phyloP scores from a whole-genome alignment of 768 basidiomycete species.

The Gloeophyllum trabeum region DNA sequence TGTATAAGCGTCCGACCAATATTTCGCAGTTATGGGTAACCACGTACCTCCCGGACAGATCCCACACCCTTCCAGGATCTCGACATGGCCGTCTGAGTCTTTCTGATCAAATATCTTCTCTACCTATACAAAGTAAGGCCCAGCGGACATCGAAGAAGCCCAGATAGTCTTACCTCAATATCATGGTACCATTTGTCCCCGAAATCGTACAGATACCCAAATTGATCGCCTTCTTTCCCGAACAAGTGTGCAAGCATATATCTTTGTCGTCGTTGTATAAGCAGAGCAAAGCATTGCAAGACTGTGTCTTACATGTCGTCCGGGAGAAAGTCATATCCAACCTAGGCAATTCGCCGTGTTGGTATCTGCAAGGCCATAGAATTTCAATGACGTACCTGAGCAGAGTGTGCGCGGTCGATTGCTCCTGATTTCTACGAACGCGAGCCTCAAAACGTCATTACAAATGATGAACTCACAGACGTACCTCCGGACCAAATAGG shows the following conservation, averaged over 20 bases:
- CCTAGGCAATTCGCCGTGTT: no score
- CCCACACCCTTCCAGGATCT: constrained; percentile 16
- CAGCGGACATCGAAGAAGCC: not conserved
- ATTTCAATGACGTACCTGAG: no score
- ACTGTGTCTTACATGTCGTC: not conserved
- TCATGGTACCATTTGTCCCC: constrained; percentile 22
- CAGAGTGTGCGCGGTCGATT: not conserved
- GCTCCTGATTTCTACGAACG: not conserved
- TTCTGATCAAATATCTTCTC: constrained; percentile 14
- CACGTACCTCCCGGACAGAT: constrained; percentile 15
- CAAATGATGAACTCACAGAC: constrained; percentile 6
- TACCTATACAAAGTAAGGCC: not conserved
- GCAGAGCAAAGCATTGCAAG: not conserved
- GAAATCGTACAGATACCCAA: constrained; percentile 22
- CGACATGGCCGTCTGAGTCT: constrained; percentile 16
- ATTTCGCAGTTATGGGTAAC: no score
- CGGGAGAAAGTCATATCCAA: not conserved
- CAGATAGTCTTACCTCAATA: constrained; percentile 15
- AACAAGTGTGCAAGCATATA: constrained; percentile 19
- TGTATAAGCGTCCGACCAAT: not conserved
- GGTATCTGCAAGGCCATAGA: no score
- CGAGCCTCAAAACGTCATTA: not conserved
- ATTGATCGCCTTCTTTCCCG: constrained; percentile 17
- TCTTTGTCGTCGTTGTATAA: not conserved
- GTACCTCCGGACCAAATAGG: constrained; percentile 20